These are phyloP conservation scores for Ganoderma lucidum DNA, from an alignment of 1,284 basidiomycete genomes.

Conservation along the genomic window DNA sequence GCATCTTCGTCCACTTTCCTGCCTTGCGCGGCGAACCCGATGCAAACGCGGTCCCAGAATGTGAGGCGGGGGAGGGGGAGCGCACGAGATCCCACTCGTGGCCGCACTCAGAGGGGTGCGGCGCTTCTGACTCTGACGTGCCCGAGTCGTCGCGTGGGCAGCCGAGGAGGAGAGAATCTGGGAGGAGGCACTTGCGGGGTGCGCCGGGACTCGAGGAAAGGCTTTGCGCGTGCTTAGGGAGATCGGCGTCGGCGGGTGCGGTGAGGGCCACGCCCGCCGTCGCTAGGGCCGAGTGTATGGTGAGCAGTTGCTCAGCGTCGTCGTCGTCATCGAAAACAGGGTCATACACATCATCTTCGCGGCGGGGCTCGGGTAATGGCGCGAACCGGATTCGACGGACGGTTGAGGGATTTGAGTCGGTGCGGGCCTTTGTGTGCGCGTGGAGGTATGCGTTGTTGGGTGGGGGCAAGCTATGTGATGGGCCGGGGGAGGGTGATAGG, in stretches of 20 bases:
- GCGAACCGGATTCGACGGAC: constrained; percentile 73
- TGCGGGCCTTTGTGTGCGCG: constrained; percentile 29
- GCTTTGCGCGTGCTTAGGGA: constrained; percentile 24
- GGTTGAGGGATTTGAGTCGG: constrained; percentile 36
- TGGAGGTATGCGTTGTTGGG: constrained; percentile 25
- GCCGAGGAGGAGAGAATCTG: constrained; percentile 32
- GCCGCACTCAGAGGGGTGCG: constrained; percentile 22
- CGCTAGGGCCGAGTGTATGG: constrained; percentile 27
- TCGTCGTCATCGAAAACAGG: constrained; percentile 43
- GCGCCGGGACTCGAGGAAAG: constrained; percentile 26
- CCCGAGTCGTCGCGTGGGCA: background rate
- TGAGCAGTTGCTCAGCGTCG: constrained; percentile 26
- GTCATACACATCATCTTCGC: constrained; percentile 49
- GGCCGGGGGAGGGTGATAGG: constrained; percentile 28
- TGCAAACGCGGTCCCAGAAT: background rate
- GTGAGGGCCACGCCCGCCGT: constrained; percentile 23
- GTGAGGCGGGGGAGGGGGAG: constrained; percentile 18
- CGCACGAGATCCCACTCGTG: constrained; percentile 30
- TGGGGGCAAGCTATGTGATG: constrained; percentile 28
- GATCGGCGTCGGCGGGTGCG: constrained; percentile 20
- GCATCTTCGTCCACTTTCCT: constrained; percentile 36
- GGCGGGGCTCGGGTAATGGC: constrained; percentile 78
- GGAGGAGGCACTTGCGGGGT: constrained; percentile 19
- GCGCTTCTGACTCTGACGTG: constrained; percentile 9
- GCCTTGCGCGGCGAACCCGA: constrained; percentile 28